A percentile compares a stretch with the other conserved stretches of the same genome.
phyloP scores from a whole-genome alignment of 805 yeast species.

The Ogataea philodendri region DNA sequence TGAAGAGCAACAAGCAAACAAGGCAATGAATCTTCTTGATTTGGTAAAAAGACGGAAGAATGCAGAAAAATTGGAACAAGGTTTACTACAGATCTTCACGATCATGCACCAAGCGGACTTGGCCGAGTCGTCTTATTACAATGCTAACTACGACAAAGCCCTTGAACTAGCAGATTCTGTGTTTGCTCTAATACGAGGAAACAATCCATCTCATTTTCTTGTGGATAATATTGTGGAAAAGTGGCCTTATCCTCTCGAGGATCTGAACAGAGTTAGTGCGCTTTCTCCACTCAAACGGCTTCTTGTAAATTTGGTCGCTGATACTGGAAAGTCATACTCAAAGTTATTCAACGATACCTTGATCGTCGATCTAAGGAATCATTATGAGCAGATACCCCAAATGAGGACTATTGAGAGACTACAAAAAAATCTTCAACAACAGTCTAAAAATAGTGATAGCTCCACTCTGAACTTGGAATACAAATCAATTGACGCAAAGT shows the following conservation, averaged over 20 bases:
- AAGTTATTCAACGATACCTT: slow-evolving; percentile 54
- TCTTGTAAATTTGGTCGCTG: slow-evolving; percentile 53
- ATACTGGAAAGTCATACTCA: slow-evolving; percentile 68
- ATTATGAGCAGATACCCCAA: slow-evolving; percentile 47
- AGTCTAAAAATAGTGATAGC: slow-evolving; percentile 11
- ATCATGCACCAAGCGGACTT: slow-evolving; percentile 45
- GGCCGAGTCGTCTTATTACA: slow-evolving; percentile 45
- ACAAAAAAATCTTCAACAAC: slow-evolving; percentile 19
- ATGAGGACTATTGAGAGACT: slow-evolving; percentile 53
- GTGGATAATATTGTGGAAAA: slow-evolving; percentile 31
- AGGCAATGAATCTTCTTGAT: slow-evolving; percentile 50
- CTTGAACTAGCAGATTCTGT: slow-evolving; percentile 56
- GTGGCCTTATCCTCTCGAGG: slow-evolving; percentile 47
- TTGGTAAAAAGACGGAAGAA: slow-evolving; percentile 54
- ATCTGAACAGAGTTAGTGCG: slow-evolving; percentile 49
- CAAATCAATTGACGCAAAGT: slow-evolving; percentile 26
- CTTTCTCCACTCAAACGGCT: slow-evolving; percentile 49
- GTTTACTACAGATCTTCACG: slow-evolving; percentile 52
- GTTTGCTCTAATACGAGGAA: slow-evolving; percentile 59
- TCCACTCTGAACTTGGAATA: slow-evolving; percentile 4
- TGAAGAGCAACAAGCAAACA: slow-evolving; percentile 48
- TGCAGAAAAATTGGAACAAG: slow-evolving; percentile 60
- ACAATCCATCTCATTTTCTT: slow-evolving; percentile 31
- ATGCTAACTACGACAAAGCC: slow-evolving; percentile 51
- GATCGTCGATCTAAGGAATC: slow-evolving; percentile 58